A percentile compares a stretch with the other conserved stretches of the same genome.
phyloP scores from a whole-genome alignment of 192 early-diverging fungal species.

The Coemansia erecta region DNA sequence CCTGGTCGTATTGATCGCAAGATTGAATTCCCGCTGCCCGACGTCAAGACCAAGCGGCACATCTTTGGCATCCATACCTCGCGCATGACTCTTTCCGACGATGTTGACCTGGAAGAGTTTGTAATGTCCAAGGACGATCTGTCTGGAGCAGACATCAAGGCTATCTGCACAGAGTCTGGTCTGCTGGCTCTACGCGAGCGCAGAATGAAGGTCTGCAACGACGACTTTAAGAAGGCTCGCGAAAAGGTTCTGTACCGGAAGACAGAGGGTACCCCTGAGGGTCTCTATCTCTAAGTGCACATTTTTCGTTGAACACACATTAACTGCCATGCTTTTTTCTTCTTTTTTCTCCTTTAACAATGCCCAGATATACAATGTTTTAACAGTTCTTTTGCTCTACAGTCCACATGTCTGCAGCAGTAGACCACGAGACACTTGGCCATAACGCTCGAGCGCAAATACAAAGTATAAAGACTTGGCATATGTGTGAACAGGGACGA shows the following conservation, averaged over 20 bases:
- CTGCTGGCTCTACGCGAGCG: conserved; percentile 95
- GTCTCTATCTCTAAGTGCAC: conserved; percentile 71
- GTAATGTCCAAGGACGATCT: conserved; percentile 99
- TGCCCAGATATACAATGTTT: too few species aligned
- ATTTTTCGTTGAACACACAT: not conserved
- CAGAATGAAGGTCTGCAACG: conserved; percentile 96
- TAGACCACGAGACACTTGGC: not conserved
- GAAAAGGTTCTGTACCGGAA: conserved; percentile 99
- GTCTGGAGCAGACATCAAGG: conserved; percentile 98
- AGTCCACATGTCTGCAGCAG: too few species aligned
- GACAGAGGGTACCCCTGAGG: conserved; percentile 98
- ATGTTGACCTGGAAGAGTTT: conserved; percentile 98
- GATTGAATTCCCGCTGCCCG: conserved; percentile 98
- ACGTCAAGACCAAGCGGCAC: conserved; percentile 94
- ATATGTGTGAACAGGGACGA: not conserved
- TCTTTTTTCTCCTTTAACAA: not conserved
- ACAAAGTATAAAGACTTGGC: not conserved
- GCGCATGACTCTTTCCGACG: conserved; percentile 91
- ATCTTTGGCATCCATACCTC: conserved; percentile 96
- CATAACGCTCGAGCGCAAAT: conserved; percentile 3
- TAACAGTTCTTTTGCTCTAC: too few species aligned
- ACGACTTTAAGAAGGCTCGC: conserved; percentile 96
- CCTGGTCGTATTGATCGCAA: conserved; percentile 98
- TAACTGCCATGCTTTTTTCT: too few species aligned
- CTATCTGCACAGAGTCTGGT: conserved; percentile 99